These are phyloP conservation scores for Trapa bicornis DNA, from an alignment of 345 rosid species.

Conservation along the genomic window DNA sequence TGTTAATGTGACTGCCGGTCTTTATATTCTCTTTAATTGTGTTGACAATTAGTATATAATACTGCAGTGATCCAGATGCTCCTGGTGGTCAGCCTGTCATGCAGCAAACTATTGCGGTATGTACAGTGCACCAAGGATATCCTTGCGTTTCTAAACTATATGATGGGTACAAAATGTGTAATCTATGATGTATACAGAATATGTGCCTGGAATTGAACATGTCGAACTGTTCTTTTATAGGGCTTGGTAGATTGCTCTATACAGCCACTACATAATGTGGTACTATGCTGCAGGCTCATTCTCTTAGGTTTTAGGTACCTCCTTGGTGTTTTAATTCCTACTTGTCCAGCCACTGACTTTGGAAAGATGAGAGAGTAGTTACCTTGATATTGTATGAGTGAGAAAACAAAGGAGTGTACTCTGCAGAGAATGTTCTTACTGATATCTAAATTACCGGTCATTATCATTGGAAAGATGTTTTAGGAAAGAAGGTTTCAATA, in stretches of 20 bases:
- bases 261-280: neutral
- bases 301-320: neutral
- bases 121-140: conserved; percentile 9
- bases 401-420: neutral
- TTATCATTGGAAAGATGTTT: neutral
- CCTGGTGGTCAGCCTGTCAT: conserved; percentile 90
- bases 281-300: neutral
- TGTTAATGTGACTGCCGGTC: neutral
- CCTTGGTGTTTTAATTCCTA: neutral
- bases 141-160: neutral
- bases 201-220: neutral
- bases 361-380: neutral
- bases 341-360: neutral
- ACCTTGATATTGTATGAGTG: neutral
- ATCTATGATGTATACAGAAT: neutral
- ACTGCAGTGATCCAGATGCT: conserved; percentile 82
- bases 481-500: neutral
- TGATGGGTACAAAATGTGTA: neutral
- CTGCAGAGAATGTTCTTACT: neutral
- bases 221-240: too few relatives aligned
- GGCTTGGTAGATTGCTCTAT: too few relatives aligned
- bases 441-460: too few relatives aligned
- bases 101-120: conserved; percentile 72
- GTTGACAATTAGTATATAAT: neutral
- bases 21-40: neutral